Evolutionary conservation across 2,329 filamentous ascomycete genomes (phyloP).

Genomic region (Calonectria pauciramosa): DNA sequence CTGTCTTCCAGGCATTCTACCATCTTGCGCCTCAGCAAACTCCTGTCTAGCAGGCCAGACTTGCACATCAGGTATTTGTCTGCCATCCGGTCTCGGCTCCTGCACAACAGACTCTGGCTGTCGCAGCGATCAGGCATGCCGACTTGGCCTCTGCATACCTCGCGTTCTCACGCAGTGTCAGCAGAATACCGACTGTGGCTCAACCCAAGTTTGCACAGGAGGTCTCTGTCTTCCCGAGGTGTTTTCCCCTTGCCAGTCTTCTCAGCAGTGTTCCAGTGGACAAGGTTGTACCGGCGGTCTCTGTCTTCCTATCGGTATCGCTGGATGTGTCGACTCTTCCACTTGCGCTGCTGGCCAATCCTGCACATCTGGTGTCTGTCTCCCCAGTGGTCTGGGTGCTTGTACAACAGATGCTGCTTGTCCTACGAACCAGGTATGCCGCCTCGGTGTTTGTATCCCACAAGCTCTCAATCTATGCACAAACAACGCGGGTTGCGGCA

Average conservation of each 20-base stretch:
- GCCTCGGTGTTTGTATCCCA: constrained; percentile 20
- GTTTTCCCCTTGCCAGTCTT: neutral
- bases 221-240: constrained; percentile 15
- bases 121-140: constrained; percentile 12
- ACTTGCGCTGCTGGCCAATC: constrained; percentile 3
- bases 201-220: constrained; percentile 9
- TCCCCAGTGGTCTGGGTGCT: neutral
- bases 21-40: neutral
- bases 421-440: neutral
- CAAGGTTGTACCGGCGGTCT: constrained; percentile 5
- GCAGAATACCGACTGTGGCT: neutral
- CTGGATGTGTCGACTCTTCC: neutral
- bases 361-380: constrained; percentile 12
- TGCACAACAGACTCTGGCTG: constrained; percentile 4
- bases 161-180: neutral
- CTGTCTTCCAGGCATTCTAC: constrained; percentile 9
- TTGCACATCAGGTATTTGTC: constrained; percentile 14
- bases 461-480: neutral
- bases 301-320: constrained; percentile 13
- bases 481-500: constrained; percentile 9
- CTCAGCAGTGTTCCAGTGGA: constrained; percentile 1
- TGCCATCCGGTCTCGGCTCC: neutral
- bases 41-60: neutral
- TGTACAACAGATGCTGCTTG: constrained; percentile 10
- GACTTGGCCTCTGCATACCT: constrained; percentile 21